A percentile compares a stretch with the other conserved stretches of the same genome.
These are phyloP conservation scores for Diplodia scrobiculata DNA, from an alignment of 2,329 filamentous ascomycete species.

Conservation along the genomic window DNA sequence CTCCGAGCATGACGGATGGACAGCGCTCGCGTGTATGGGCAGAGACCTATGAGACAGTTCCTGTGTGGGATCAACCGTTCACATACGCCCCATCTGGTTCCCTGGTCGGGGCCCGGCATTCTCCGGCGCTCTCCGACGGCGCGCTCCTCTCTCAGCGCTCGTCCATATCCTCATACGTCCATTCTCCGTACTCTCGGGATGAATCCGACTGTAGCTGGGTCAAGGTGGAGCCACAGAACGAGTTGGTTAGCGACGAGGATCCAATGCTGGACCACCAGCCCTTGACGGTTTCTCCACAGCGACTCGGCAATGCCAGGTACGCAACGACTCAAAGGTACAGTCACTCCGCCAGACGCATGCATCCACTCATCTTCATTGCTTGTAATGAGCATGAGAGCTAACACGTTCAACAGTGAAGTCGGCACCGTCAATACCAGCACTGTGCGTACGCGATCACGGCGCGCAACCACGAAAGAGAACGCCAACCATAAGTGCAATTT, in stretches of 20 bases:
- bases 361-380: neutral
- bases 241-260: conserved; percentile 38
- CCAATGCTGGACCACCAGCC: conserved; percentile 30
- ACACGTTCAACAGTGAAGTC: neutral
- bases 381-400: neutral
- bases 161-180: conserved; percentile 39
- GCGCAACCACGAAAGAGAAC: conserved; percentile 63
- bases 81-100: conserved; percentile 6
- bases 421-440: conserved; percentile 23
- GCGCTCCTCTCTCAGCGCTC: conserved; percentile 39
- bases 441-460: conserved; percentile 29
- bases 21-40: conserved; percentile 3
- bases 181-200: conserved; percentile 42
- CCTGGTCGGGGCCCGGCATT: conserved; percentile 1
- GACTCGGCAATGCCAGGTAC: conserved; percentile 33
- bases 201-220: conserved; percentile 38
- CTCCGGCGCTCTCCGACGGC: conserved; percentile 26
- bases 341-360: neutral
- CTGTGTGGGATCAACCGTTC: conserved; percentile 14
- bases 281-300: conserved; percentile 41
- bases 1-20: conserved; percentile 38
- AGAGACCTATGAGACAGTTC: conserved; percentile 14
- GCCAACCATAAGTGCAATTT: conserved; percentile 72
- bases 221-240: conserved; percentile 37
- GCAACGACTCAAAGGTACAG: conserved; percentile 2